Conservation (phyloP, 2,329 filamentous ascomycete genomes). For the Coccinonectria pachysandricola region DNA sequence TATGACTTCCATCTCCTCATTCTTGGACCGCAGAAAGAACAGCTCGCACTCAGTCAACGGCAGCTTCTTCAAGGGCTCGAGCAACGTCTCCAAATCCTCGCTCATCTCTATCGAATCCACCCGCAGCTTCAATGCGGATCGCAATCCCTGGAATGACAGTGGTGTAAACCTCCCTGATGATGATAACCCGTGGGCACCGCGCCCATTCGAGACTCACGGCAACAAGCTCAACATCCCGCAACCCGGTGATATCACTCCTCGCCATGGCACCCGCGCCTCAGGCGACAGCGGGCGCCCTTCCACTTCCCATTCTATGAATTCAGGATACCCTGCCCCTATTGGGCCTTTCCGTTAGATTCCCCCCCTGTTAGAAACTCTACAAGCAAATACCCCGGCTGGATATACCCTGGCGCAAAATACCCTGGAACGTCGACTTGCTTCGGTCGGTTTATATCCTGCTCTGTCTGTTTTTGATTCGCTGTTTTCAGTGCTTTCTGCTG, state of each 20-base stretch:
- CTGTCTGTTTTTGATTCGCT: constrained; percentile 21
- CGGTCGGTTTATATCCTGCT: constrained; percentile 33
- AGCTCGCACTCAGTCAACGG: constrained; percentile 71
- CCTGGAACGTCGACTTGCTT: constrained; percentile 37
- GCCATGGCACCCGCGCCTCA: constrained; percentile 73
- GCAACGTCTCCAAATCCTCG: constrained; percentile 86
- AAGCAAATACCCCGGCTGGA: constrained; percentile 53
- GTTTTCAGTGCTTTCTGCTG: constrained; percentile 12
- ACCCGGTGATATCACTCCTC: constrained; percentile 72
- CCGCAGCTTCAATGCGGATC: constrained; percentile 79
- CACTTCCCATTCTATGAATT: constrained; percentile 89
- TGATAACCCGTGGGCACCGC: constrained; percentile 56
- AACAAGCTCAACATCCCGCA: constrained; percentile 55
- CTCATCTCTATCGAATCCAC: constrained; percentile 93
- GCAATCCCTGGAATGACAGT: constrained; percentile 97
- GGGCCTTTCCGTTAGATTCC: constrained; percentile 77
- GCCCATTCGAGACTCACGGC: constrained; percentile 56
- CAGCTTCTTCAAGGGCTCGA: constrained; percentile 87
- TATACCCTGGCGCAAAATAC: constrained; percentile 57
- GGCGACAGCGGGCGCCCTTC: constrained; percentile 87
- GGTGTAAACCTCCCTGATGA: constrained; percentile 90
- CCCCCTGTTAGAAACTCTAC: constrained; percentile 34
- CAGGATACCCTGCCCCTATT: constrained; percentile 90
- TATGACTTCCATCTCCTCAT: constrained; percentile 92
- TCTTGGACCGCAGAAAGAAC: constrained; percentile 91